Conservation (phyloP, 2,329 filamentous ascomycete species). For the Graphiopsis chlorocephala region DNA sequence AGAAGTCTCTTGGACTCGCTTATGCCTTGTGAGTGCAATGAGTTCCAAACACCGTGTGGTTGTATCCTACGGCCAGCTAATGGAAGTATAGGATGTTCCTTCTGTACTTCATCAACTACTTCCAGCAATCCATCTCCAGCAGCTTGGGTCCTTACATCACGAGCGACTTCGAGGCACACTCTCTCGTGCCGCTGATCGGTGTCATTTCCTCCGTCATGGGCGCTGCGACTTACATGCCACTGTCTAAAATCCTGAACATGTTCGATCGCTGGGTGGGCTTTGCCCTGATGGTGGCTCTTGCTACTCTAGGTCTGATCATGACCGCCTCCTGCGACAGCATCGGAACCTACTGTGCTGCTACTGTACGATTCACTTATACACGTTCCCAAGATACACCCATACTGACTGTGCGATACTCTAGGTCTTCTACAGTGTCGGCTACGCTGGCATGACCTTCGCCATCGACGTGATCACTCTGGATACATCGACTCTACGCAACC, state of each 20-base stretch:
- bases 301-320: slow-evolving; percentile 58
- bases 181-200: slow-evolving; percentile 52
- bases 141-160: slow-evolving; percentile 45
- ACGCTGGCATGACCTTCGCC: slow-evolving; percentile 15
- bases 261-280: slow-evolving; percentile 67
- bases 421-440: slow-evolving; percentile 65
- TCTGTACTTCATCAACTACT: slow-evolving; percentile 49
- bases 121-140: slow-evolving; percentile 40
- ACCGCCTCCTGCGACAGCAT: slow-evolving; percentile 64
- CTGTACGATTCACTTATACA: background rate
- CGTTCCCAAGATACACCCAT: background rate
- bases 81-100: slow-evolving; percentile 41
- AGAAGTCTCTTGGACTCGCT: slow-evolving; percentile 36
- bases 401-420: slow-evolving; percentile 25
- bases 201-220: slow-evolving; percentile 56
- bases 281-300: slow-evolving; percentile 51
- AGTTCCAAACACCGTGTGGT: background rate
- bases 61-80: background rate
- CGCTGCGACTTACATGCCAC: slow-evolving; percentile 61
- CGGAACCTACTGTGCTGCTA: slow-evolving; percentile 59
- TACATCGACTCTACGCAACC: slow-evolving; percentile 63
- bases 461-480: slow-evolving; percentile 39
- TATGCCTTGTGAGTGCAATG: slow-evolving; percentile 36
- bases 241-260: slow-evolving; percentile 65
- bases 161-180: slow-evolving; percentile 53